Base-by-base conservation (phyloP, 163 green algal species). In the Scenedesmus sp. region DNA sequence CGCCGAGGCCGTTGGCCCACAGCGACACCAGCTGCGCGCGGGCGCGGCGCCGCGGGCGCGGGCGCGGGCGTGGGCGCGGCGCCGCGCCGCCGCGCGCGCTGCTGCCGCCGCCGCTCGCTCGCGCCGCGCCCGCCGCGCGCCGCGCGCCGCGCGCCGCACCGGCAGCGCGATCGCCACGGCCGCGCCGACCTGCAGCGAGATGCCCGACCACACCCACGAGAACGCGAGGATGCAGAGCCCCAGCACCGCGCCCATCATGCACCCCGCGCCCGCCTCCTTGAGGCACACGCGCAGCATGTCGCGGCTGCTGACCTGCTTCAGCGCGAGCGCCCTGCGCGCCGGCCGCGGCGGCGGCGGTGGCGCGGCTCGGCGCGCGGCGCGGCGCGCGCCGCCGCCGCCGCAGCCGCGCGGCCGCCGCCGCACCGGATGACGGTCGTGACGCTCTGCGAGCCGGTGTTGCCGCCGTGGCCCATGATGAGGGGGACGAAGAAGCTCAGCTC, bases 361-460 rank as follows among this genome's bases (percentile, higher is more conserved):
- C 39, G 10, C 6, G 10, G 39, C 39, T 47, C 10, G 39, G 39
- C 39, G 6, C 6, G 39, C 39, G 10, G 39, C 39, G 39, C 39
- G 39, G 6, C 10, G 39, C 39, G 6, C 39, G 10, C 50, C 11
- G 2, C 50, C 13, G 50, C 50, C 11, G 50, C 50, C 13, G 20
- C 11, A 13, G 13, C 10, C 10, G 14, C 50, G 50, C 24, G 50
- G 50, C 50, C 24, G 50, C 20, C 10, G 11, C 22, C 34, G 0
- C 44, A 87, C 79, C 86, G 75, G 20, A 93, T 93, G 18, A 93
- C 67, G 9, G 84, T 93, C 31, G 83, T 87, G 15, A 91, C 88
- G 36, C 81, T 79, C 76, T 95, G 91, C 15, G 83, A 91, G 56
- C 91, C 91, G 0, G 91, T 93, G 86, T 95, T 95, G 71, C 91